phyloP scores from a whole-genome alignment of 805 yeast species.

The Myxozyma mucilagina region DNA sequence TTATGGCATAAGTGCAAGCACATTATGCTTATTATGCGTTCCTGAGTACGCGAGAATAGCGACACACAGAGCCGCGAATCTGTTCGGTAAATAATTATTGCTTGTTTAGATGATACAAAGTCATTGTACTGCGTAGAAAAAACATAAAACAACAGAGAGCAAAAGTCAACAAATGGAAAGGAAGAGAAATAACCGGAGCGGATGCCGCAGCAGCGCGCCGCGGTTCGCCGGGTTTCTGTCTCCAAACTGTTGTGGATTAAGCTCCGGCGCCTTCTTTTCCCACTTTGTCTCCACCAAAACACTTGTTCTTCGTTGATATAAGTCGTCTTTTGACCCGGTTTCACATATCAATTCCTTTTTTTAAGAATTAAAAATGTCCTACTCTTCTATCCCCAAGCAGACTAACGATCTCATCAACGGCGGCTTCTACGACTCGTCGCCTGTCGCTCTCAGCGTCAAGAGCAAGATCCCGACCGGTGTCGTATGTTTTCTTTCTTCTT shows the following conservation, averaged over 20 bases:
- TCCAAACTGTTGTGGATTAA: background rate
- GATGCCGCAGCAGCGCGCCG: background rate
- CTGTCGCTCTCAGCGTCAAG: constrained; percentile 85
- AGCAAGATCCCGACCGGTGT: constrained; percentile 97
- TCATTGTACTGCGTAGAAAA: too few species aligned
- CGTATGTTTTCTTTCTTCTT: constrained; percentile 33
- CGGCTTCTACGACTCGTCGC: constrained; percentile 91
- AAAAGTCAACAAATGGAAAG: too few species aligned
- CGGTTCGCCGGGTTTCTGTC: constrained; percentile 4
- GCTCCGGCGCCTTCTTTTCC: background rate
- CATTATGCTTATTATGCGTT: too few species aligned
- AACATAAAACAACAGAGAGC: too few species aligned
- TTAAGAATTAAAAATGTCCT: constrained; percentile 54
- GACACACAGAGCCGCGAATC: too few species aligned
- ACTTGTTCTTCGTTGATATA: background rate
- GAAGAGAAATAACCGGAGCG: background rate
- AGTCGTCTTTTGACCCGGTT: too few species aligned
- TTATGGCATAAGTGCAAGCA: too few species aligned
- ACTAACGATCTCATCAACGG: constrained; percentile 84
- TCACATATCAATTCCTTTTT: too few species aligned
- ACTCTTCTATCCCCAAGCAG: constrained; percentile 89
- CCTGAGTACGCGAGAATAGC: too few species aligned
- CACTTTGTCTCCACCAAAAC: background rate
- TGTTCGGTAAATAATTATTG: too few species aligned
- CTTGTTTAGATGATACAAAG: too few species aligned